These are phyloP conservation scores for Drechslerella stenobrocha DNA, from an alignment of 2,329 filamentous ascomycete species.

Conservation along the genomic window DNA sequence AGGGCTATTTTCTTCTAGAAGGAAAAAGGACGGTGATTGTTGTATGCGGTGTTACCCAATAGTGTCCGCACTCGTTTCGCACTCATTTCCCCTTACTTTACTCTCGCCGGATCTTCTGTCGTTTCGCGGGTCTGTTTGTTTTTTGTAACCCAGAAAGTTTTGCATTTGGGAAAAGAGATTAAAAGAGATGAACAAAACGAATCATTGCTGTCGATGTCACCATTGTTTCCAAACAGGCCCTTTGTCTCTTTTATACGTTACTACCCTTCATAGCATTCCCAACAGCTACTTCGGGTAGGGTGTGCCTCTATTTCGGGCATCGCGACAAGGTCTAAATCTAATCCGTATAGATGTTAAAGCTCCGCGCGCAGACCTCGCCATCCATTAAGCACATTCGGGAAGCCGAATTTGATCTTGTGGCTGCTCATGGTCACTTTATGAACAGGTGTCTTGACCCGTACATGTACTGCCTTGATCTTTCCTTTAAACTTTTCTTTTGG, in stretches of 20 bases:
- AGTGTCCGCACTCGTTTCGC: not conserved
- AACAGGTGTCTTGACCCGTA: no score
- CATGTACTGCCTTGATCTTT: not conserved
- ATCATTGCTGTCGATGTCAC: no score
- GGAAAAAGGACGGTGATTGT: not conserved
- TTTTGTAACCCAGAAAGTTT: no score
- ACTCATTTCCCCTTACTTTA: not conserved
- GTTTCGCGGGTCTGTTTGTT: not conserved
- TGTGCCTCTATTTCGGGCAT: no score
- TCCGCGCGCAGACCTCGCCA: not conserved
- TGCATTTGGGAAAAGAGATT: no score
- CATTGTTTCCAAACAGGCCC: no score
- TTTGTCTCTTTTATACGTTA: no score
- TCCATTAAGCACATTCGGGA: not conserved
- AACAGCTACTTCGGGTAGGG: no score
- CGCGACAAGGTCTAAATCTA: no score
- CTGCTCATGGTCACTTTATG: constrained; percentile 7
- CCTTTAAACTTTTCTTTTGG: constrained; percentile 1
- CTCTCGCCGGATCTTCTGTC: not conserved
- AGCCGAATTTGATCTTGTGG: not conserved
- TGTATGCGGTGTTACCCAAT: not conserved
- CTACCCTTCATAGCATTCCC: no score
- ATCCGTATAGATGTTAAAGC: no score
- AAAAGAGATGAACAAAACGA: no score
- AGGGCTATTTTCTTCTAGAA: not conserved